Conservation (phyloP, 306 rosid genomes). For the Cucumis melo region DNA sequence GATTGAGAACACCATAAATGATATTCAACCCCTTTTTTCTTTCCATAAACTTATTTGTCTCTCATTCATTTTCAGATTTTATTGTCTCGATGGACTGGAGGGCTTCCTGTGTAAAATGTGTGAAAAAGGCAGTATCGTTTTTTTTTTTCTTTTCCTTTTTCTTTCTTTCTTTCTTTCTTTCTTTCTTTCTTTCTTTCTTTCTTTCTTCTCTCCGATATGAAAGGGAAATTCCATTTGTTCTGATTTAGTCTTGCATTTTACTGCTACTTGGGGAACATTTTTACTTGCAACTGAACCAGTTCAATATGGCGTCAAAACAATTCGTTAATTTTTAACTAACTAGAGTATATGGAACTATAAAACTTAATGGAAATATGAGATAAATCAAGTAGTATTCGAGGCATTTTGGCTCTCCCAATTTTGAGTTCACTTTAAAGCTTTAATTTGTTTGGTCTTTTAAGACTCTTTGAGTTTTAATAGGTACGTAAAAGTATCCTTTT, state of each 20-base stretch:
- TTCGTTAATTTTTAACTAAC: too few species aligned
- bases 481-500: too few species aligned
- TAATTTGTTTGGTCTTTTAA: too few species aligned
- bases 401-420: too few species aligned
- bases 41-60: background rate
- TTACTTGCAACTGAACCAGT: too few species aligned
- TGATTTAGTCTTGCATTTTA: background rate
- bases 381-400: too few species aligned
- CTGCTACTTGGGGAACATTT: background rate
- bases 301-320: too few species aligned
- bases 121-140: background rate
- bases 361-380: too few species aligned
- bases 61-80: background rate
- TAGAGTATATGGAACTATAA: too few species aligned
- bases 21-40: background rate
- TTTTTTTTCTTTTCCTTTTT: background rate
- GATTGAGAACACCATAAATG: slow-evolving; percentile 4
- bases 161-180: too few species aligned
- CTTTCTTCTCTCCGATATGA: background rate
- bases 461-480: too few species aligned
- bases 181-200: background rate
- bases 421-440: too few species aligned
- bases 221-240: background rate
- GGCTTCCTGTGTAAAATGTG: slow-evolving; percentile 5
- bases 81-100: slow-evolving; percentile 1